A percentile compares a stretch with the other conserved stretches of the same genome.
phyloP scores from a whole-genome alignment of 78 protist species.

The Planoprotostelium fungivorum region DNA sequence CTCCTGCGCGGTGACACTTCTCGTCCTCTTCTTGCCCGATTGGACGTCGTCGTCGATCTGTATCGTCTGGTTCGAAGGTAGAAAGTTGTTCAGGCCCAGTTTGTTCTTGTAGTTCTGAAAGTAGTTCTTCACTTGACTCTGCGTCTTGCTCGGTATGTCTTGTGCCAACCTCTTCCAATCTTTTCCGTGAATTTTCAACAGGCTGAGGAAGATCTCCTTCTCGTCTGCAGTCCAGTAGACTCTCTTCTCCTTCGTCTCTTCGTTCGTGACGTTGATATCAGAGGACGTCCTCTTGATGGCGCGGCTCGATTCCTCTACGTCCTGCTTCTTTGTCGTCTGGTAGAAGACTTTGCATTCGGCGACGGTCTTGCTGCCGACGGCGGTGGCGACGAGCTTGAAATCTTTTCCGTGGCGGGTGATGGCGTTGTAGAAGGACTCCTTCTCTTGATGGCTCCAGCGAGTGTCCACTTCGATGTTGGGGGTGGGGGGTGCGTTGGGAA shows the following conservation, averaged over 20 bases:
- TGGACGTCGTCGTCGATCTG: too few relatives aligned
- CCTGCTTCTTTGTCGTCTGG: not conserved
- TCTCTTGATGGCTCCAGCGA: slow-evolving; percentile 24
- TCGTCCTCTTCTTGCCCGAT: too few relatives aligned
- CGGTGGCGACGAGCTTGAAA: slow-evolving; percentile 23
- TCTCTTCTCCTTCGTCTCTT: not conserved
- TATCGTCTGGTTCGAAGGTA: too few relatives aligned
- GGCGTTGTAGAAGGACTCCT: slow-evolving; percentile 10
- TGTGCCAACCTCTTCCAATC: not conserved
- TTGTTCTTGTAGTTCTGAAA: not conserved
- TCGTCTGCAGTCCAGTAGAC: not conserved
- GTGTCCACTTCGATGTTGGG: not conserved
- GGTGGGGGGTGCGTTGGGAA: not conserved
- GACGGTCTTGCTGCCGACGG: not conserved
- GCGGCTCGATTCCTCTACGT: not conserved
- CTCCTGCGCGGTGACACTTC: too few relatives aligned
- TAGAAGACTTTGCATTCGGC: not conserved
- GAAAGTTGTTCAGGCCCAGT: not conserved
- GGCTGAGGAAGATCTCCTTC: not conserved
- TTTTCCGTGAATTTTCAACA: not conserved
- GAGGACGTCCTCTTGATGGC: not conserved
- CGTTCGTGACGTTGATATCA: not conserved
- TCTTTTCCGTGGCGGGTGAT: slow-evolving; percentile 16
- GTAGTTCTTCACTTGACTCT: slow-evolving; percentile 1
- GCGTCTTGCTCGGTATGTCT: not conserved